Percentiles rank a stretch among this genome's conserved stretches.
Evolutionary conservation across 306 rosid genomes (phyloP).

Genomic region (Coriaria nepalensis): DNA sequence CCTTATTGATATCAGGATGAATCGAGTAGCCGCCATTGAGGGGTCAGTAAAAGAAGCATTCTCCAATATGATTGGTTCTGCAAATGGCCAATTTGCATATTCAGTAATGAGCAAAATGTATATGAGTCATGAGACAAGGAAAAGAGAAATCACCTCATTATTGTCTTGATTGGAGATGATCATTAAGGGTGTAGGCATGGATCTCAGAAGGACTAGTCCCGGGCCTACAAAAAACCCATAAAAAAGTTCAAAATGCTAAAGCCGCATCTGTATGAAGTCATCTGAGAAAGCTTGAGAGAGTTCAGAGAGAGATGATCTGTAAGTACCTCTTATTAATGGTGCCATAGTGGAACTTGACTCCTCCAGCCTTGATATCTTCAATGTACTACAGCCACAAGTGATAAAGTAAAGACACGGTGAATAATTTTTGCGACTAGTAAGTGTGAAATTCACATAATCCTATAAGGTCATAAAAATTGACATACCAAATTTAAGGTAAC

Average conservation of each 20-base stretch:
- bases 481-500: constrained; percentile 84
- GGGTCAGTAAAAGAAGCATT: too few relatives aligned
- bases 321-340: constrained; percentile 68
- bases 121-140: not conserved
- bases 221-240: constrained; percentile 48
- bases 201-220: constrained; percentile 96
- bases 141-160: constrained; percentile 25
- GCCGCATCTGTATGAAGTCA: too few relatives aligned
- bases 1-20: too few relatives aligned
- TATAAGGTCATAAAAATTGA: not conserved
- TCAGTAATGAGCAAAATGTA: not conserved
- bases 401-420: constrained; percentile 3
- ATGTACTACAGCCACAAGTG: constrained; percentile 42
- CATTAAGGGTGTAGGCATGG: constrained; percentile 67
- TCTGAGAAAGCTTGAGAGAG: too few relatives aligned
- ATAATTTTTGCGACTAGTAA: not conserved
- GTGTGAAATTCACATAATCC: too few relatives aligned
- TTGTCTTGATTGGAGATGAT: constrained; percentile 54
- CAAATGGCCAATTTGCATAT: too few relatives aligned
- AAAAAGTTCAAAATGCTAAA: constrained; percentile 15
- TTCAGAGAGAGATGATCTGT: not conserved
- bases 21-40: too few relatives aligned
- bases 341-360: constrained; percentile 70
- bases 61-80: too few relatives aligned
- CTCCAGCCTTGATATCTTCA: constrained; percentile 72